phyloP scores from a whole-genome alignment of 495 filamentous ascomycete species.

The Trichocladium antarcticum region DNA sequence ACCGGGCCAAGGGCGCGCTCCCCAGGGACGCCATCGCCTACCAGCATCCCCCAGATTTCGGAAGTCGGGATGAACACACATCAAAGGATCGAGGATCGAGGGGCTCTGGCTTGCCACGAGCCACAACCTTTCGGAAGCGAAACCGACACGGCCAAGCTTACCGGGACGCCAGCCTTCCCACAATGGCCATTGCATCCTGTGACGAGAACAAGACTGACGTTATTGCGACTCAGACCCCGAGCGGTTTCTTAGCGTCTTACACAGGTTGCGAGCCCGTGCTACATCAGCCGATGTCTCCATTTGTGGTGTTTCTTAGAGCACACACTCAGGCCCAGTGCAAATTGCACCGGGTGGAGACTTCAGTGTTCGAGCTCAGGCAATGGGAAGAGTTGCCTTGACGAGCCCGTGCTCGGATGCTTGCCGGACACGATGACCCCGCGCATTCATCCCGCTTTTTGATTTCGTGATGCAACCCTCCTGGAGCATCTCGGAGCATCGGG shows the following conservation, averaged over 20 bases:
- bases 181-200: background rate
- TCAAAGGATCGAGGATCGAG: too few relatives aligned
- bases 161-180: background rate
- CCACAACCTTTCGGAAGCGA: too few relatives aligned
- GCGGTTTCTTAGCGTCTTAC: too few relatives aligned
- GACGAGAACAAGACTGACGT: background rate
- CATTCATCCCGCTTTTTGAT: background rate
- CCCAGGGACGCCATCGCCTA: too few relatives aligned
- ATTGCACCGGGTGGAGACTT: background rate
- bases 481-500: background rate
- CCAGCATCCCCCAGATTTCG: too few relatives aligned
- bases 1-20: too few relatives aligned
- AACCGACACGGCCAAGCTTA: background rate
- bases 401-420: constrained; percentile 8
- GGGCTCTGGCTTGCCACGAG: too few relatives aligned
- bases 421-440: constrained; percentile 1
- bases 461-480: background rate
- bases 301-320: background rate
- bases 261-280: background rate
- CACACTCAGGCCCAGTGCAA: background rate
- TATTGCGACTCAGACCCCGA: background rate
- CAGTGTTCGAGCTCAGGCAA: too few relatives aligned
- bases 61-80: too few relatives aligned
- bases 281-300: background rate
- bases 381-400: constrained; percentile 3